Percentiles rank a stretch among this genome's conserved stretches.
These are phyloP conservation scores for Protomyces pachydermus DNA, from an alignment of 1,139 yeast species.

Conservation along the genomic window DNA sequence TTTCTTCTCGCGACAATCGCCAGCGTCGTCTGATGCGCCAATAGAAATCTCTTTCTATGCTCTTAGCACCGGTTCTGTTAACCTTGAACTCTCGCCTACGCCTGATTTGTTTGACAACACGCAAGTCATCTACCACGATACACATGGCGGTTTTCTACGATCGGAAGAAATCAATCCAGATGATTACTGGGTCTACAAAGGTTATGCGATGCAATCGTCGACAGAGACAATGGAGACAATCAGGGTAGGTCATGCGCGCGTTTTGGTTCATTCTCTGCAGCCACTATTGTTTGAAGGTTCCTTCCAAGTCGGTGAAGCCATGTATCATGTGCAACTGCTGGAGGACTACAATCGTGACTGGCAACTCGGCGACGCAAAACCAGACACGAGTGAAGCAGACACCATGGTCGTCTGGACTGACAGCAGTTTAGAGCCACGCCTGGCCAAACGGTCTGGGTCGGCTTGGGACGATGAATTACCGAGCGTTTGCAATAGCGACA, in stretches of 20 bases:
- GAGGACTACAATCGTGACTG: conserved; percentile 3
- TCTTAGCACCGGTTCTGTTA: background rate
- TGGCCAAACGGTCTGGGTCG: conserved; percentile 5
- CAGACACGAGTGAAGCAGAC: background rate
- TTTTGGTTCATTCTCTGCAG: conserved; percentile 5
- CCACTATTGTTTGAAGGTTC: conserved; percentile 30
- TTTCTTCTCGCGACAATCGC: background rate
- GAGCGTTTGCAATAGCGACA: background rate
- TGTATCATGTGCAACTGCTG: conserved; percentile 24
- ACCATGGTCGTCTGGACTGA: conserved; percentile 30
- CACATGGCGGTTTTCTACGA: background rate
- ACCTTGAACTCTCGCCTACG: background rate
- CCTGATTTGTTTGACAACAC: background rate
- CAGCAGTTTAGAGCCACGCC: conserved; percentile 6
- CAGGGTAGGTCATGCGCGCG: conserved; percentile 10
- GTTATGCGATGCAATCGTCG: conserved; percentile 1
- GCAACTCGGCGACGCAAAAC: conserved; percentile 6
- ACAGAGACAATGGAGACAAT: background rate
- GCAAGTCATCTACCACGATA: conserved; percentile 7
- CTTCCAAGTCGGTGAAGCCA: conserved; percentile 24
- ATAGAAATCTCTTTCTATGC: background rate
- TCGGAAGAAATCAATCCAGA: background rate
- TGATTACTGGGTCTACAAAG: conserved; percentile 14
- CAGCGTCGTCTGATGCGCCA: background rate
- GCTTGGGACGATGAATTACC: background rate